Evolutionary conservation across 2,329 filamentous ascomycete species (phyloP).

Genomic region (Penicillium occitanis): DNA sequence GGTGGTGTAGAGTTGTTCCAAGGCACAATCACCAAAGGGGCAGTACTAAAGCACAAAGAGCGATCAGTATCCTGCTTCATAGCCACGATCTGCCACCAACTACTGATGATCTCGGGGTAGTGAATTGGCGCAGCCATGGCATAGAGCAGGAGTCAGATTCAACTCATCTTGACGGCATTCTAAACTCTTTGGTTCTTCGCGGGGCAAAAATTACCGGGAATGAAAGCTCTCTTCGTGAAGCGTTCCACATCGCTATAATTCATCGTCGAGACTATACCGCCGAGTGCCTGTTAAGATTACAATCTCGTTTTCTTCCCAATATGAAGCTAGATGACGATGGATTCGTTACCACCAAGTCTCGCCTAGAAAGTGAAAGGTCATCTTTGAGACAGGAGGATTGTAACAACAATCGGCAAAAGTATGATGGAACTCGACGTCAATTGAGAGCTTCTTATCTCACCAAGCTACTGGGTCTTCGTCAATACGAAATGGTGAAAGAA

Average conservation of each 20-base stretch:
- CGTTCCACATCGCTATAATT: constrained; percentile 4
- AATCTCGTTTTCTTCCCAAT: neutral
- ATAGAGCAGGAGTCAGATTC: neutral
- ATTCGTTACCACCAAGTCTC: constrained; percentile 1
- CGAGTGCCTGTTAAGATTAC: constrained; percentile 9
- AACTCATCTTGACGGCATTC: constrained; percentile 6
- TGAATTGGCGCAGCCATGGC: neutral
- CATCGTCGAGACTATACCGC: constrained; percentile 10
- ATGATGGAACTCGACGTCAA: neutral
- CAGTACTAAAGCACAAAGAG: neutral
- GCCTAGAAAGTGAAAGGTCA: constrained; percentile 6
- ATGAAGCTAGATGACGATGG: neutral
- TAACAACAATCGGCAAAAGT: neutral
- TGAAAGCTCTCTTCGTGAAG: constrained; percentile 9
- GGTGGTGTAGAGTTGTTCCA: neutral
- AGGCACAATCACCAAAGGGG: neutral
- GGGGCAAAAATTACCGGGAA: neutral
- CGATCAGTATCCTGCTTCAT: neutral
- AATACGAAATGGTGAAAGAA: constrained; percentile 10
- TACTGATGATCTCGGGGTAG: neutral
- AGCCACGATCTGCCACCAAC: neutral
- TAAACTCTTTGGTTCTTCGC: constrained; percentile 11
- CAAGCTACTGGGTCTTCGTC: constrained; percentile 9
- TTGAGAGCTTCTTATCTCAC: neutral
- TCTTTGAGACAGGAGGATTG: constrained; percentile 3